Base-by-base conservation (phyloP, 805 yeast genomes). In the Tetrapisispora namnaoensis region DNA sequence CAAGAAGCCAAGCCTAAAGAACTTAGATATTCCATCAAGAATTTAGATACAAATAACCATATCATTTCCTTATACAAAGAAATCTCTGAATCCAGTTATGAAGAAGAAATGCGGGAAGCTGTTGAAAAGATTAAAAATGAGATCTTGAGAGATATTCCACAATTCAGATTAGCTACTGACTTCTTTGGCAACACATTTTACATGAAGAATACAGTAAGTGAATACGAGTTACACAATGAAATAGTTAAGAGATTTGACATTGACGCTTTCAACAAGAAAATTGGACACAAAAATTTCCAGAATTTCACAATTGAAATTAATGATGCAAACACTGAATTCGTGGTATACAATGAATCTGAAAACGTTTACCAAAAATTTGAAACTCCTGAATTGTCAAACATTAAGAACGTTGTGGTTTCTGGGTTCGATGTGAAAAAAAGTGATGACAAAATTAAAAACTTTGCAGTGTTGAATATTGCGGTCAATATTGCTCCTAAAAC, bases 101-200 rank as follows among this genome's bases (percentile, higher is more conserved):
- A 38, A 55, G 42, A 42, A 45, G 47, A 20, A 46, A 53, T 45
- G 46, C 48, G 37, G 49, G 55, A 45, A 51, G 53, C 47, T 27
- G 30, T 22, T 13, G 18, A 6, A 8, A 34, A 22, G 8, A 32
- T 47, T 14, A 38, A 42, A 18, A 14, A 37, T 17, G 34, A 42
- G 35, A 42, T 42, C 32, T 42, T 47, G 18, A 21, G 43, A 16
- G 24, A 47, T 30, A 18, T 30, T 14, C 65, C 66, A 40, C 44
- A 47, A 2, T 60, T 58, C 45, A 53, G 52, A 20, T 42, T 55
- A 16, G 61, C 56, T 9, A 53, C 54, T 21, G 66, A 63, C 40
- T 46, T 53, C 21, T 58, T 56, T 39, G 67, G 67, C 32, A 65
- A 61, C 42, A 60, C 60, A 18, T 60, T 53, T 41, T 63, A 61